Percentiles rank a stretch among this genome's conserved stretches.
Evolutionary conservation across 108 stramenopile species (phyloP).

Genomic region (Nitzschia sp.): DNA sequence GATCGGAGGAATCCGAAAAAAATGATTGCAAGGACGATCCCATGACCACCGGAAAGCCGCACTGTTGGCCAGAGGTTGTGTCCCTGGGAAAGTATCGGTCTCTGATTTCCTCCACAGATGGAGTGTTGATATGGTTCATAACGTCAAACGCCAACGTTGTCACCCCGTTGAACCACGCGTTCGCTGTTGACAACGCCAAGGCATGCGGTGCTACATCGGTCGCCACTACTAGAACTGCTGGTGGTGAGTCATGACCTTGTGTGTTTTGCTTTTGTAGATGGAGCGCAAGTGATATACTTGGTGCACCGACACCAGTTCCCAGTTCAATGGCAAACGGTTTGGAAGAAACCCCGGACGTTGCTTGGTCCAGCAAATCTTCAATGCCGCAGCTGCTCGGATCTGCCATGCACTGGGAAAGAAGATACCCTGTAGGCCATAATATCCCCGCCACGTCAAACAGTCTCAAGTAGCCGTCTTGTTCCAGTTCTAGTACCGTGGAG

Average conservation of each 20-base stretch:
- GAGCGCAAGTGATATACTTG: conserved; percentile 51
- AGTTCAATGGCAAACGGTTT: conserved; percentile 41
- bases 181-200: conserved; percentile 36
- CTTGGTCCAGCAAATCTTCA: conserved; percentile 34
- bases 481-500: conserved; percentile 20
- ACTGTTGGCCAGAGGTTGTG: not conserved
- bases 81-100: conserved; percentile 18
- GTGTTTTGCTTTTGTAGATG: conserved; percentile 1
- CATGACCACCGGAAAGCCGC: conserved; percentile 50
- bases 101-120: conserved; percentile 22
- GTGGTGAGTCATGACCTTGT: not conserved
- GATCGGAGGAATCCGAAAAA: conserved; percentile 43
- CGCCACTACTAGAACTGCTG: conserved; percentile 27
- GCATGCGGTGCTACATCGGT: conserved; percentile 33
- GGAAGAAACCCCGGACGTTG: not conserved
- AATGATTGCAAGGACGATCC: conserved; percentile 60
- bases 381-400: conserved; percentile 46
- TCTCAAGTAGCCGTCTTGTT: conserved; percentile 62
- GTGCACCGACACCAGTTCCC: conserved; percentile 57
- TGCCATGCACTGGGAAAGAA: conserved; percentile 55
- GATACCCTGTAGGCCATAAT: conserved; percentile 66
- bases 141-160: not conserved
- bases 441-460: conserved; percentile 58
- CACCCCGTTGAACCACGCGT: conserved; percentile 24
- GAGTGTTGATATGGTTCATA: conserved; percentile 23